Base-by-base conservation (phyloP, 163 green algal species). In the Chlorella variabilis region DNA sequence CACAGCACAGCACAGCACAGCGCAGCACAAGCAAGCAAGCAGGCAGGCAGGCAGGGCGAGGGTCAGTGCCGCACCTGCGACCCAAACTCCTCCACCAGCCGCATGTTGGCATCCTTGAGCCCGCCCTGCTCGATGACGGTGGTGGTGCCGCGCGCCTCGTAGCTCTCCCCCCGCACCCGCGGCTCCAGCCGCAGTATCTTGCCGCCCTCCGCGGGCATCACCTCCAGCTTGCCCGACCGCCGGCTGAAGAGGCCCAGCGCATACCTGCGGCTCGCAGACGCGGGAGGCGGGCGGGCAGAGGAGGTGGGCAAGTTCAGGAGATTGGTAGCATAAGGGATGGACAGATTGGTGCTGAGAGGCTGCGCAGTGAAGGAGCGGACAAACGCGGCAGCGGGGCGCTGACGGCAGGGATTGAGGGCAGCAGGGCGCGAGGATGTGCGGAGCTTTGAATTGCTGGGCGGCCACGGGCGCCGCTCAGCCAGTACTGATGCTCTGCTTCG, bases 51-150 rank as follows among this genome's bases (percentile, higher is more conserved):
- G 15, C 45, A 54, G 11, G 45, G 45, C 15, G n/a, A n/a, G n/a
- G n/a, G n/a, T n/a, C 11, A 54, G 45, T 23, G 11, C 11, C 45
- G 11, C 41, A 41, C 67, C 67, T 75, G 67, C 67, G 67, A 75
- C 25, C 67, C 67, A 75, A 75, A 96, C 81, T 88, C 82, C 59
- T 93, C 88, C 34, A 96, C 91, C 77, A 96, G 87, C 81, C 89
- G 76, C 76, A 65, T 75, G 76, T 74, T 82, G 29, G 76, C 66
- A 0, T 70, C 65, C n/a, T 23, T 18, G 17, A 59, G 29, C 36
- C 31, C 58, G 5, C 65, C 38, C 25, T 42, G 34, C 29, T 83
- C 49, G 4, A 77, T 62, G 23, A 15, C 33, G 7, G 63, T 71
- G 48, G 45, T 51, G 18, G 34, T 78, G 77, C 41, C 70, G 3